Evolutionary conservation across 2,329 filamentous ascomycete genomes (phyloP).

Genomic region (Xylaria sp.): DNA sequence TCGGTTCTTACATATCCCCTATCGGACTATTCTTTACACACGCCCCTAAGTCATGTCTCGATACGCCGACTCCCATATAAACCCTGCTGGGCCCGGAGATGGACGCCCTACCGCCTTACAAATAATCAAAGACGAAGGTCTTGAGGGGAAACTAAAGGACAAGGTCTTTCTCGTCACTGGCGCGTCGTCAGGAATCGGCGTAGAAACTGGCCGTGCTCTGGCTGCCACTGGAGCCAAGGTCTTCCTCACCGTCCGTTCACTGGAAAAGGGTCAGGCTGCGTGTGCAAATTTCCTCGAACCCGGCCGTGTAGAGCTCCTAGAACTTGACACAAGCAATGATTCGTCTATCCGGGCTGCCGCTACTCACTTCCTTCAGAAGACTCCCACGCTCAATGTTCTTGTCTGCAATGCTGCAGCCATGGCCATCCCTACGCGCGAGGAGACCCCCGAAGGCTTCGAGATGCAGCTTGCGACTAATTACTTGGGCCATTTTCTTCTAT

Average conservation of each 20-base stretch:
- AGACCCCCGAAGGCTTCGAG: constrained; percentile 24
- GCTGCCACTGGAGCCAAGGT: constrained; percentile 25
- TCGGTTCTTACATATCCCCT: not conserved
- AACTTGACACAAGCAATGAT: constrained; percentile 14
- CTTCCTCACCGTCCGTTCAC: constrained; percentile 17
- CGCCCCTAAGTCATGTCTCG: constrained; percentile 18
- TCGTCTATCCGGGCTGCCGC: constrained; percentile 20
- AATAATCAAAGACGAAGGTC: constrained; percentile 44
- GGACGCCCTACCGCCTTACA: constrained; percentile 46
- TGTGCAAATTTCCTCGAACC: constrained; percentile 17
- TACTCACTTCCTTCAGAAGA: constrained; percentile 22
- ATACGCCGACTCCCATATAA: constrained; percentile 18
- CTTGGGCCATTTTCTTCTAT: constrained; percentile 26
- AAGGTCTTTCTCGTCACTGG: constrained; percentile 40
- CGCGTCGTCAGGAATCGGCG: constrained; percentile 20
- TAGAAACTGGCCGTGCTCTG: constrained; percentile 25
- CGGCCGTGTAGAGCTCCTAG: constrained; percentile 24
- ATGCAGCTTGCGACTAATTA: constrained; percentile 28
- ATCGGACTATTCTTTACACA: not conserved
- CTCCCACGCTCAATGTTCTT: constrained; percentile 38
- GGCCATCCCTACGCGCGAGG: constrained; percentile 18
- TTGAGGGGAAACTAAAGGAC: constrained; percentile 40
- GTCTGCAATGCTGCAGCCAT: constrained; percentile 36
- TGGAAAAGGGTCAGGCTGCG: constrained; percentile 16
- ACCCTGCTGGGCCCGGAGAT: constrained; percentile 42